A percentile compares a stretch with the other conserved stretches of the same genome.
These are phyloP conservation scores for Sclerotinia spermophila DNA, from an alignment of 2,329 filamentous ascomycete species.

Conservation along the genomic window DNA sequence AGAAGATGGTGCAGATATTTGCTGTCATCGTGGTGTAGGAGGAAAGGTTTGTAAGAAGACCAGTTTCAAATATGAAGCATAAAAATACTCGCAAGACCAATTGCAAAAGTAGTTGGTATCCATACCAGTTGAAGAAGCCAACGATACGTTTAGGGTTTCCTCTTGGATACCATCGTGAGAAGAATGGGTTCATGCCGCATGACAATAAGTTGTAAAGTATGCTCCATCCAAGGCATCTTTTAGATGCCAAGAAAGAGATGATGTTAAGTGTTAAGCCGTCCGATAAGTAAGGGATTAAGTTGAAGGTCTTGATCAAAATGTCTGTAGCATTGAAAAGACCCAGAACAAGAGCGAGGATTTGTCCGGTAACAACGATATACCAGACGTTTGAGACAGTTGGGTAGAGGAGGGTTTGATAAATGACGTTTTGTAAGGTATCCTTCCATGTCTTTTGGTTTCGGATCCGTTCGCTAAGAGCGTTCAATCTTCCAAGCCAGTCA, in stretches of 20 bases:
- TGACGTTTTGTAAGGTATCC: slow-evolving; percentile 12
- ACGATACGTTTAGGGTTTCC: slow-evolving; percentile 52
- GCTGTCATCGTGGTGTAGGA: slow-evolving; percentile 34
- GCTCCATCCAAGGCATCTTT: slow-evolving; percentile 41
- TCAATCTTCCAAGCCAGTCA: slow-evolving; percentile 43
- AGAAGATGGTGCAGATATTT: slow-evolving; percentile 52
- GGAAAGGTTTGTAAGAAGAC: slow-evolving; percentile 24
- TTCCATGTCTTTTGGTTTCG: slow-evolving; percentile 15
- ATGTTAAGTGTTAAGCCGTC: not conserved
- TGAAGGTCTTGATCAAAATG: not conserved
- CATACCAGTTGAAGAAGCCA: slow-evolving; percentile 63
- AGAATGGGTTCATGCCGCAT: slow-evolving; percentile 66
- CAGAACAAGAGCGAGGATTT: slow-evolving; percentile 31
- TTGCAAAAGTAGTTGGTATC: slow-evolving; percentile 55
- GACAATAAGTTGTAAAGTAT: slow-evolving; percentile 50
- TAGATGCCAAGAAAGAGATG: slow-evolving; percentile 16
- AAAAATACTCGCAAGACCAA: slow-evolving; percentile 54
- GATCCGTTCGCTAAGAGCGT: slow-evolving; percentile 42
- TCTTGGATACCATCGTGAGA: slow-evolving; percentile 46
- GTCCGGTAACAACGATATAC: slow-evolving; percentile 31
- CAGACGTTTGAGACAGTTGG: slow-evolving; percentile 27
- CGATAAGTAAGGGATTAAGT: not conserved
- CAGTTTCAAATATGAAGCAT: slow-evolving; percentile 30
- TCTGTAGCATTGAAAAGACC: slow-evolving; percentile 18
- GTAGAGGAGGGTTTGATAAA: slow-evolving; percentile 19